phyloP scores from a whole-genome alignment of 2,329 filamentous ascomycete genomes.

The Colletotrichum graminicola region DNA sequence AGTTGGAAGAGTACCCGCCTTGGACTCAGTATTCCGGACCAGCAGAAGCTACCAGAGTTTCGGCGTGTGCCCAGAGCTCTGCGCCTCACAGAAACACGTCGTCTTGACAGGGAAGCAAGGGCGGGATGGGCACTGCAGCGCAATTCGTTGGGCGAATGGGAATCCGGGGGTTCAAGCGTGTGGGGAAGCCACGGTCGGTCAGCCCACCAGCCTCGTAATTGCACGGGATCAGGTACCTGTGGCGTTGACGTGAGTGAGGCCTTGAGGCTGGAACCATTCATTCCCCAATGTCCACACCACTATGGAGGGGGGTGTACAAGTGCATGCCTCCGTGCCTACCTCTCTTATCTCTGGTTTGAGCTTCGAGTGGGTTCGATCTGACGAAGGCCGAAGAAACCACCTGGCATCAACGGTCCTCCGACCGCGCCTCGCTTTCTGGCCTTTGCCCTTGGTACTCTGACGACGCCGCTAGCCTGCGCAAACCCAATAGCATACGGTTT shows the following conservation, averaged over 20 bases:
- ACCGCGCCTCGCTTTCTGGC: constrained; percentile 9
- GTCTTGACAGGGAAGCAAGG: constrained; percentile 34
- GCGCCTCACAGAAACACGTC: constrained; percentile 40
- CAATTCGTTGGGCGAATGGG: constrained; percentile 25
- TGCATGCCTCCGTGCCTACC: not conserved
- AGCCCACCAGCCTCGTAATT: constrained; percentile 38
- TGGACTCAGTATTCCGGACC: constrained; percentile 24
- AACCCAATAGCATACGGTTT: not conserved
- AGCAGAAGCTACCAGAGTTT: constrained; percentile 29
- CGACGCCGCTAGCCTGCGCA: not conserved
- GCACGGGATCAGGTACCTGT: constrained; percentile 6
- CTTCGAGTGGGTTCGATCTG: constrained; percentile 35
- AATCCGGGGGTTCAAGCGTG: not conserved
- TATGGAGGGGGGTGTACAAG: constrained; percentile 23
- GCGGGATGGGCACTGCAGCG: not conserved
- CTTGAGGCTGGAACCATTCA: constrained; percentile 30
- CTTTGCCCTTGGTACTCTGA: constrained; percentile 6
- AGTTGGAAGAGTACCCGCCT: constrained; percentile 37
- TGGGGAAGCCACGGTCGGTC: constrained; percentile 32
- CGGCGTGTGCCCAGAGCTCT: constrained; percentile 41
- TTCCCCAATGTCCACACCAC: not conserved
- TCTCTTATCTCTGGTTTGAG: constrained; percentile 8
- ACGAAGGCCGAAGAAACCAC: constrained; percentile 38
- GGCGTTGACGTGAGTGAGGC: constrained; percentile 14
- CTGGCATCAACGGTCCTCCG: constrained; percentile 29